phyloP scores from a whole-genome alignment of 257 asterid genomes.

The Petunia secreta region DNA sequence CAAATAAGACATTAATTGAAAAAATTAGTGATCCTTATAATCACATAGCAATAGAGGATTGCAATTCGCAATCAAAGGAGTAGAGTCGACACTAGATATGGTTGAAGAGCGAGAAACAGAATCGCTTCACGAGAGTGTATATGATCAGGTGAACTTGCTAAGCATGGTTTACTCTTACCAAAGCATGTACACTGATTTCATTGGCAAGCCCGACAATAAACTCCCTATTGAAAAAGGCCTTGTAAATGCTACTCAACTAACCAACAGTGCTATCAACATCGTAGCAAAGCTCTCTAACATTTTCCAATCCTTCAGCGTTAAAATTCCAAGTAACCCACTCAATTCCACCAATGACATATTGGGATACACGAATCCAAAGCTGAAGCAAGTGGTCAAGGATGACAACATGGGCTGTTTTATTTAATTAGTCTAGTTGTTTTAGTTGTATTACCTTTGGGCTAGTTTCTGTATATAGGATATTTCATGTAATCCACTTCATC shows the following conservation, averaged over 20 bases:
- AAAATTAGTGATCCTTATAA: slow-evolving; percentile 33
- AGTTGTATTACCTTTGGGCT: no score
- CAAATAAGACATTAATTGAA: no score
- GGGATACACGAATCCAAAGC: no score
- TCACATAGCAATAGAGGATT: slow-evolving; percentile 54
- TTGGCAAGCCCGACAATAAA: slow-evolving; percentile 48
- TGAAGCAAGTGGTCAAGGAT: no score
- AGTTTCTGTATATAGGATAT: no score
- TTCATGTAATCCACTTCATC: no score
- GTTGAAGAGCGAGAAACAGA: slow-evolving; percentile 41
- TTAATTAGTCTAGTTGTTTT: no score
- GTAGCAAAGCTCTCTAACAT: slow-evolving; percentile 44
- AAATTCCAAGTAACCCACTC: neutral
- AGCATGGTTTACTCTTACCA: slow-evolving; percentile 45
- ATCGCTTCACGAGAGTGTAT: slow-evolving; percentile 38
- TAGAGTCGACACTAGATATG: slow-evolving; percentile 42
- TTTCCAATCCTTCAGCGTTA: slow-evolving; percentile 44
- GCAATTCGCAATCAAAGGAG: slow-evolving; percentile 54
- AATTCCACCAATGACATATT: neutral
- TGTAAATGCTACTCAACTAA: slow-evolving; percentile 51
- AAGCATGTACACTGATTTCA: slow-evolving; percentile 48
- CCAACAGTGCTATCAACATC: slow-evolving; percentile 64
- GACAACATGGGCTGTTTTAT: no score
- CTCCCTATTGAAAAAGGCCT: slow-evolving; percentile 43
- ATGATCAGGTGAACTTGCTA: slow-evolving; percentile 61